Conservation (phyloP, 495 filamentous ascomycete genomes). For the Cercophora samala region DNA sequence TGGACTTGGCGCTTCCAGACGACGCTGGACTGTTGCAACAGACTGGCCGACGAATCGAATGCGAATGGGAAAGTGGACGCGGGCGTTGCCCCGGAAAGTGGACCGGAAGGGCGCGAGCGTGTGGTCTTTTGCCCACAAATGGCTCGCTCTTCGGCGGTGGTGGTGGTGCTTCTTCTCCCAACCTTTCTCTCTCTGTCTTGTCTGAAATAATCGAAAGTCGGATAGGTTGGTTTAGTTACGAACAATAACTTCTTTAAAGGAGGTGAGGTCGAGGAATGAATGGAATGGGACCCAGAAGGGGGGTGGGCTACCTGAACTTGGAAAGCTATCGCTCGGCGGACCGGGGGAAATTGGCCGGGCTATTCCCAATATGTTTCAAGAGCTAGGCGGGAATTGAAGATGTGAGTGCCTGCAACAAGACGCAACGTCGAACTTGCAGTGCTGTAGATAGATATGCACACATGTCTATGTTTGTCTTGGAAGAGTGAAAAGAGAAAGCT, state of each 20-base stretch:
- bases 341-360: constrained; percentile 3
- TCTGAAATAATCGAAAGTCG: background rate
- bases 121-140: background rate
- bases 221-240: background rate
- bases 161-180: background rate
- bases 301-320: background rate
- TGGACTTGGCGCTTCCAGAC: constrained; percentile 6
- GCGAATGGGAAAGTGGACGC: constrained; percentile 8
- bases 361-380: constrained; percentile 6
- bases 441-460: background rate
- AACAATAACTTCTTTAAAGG: background rate
- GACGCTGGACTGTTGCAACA: background rate
- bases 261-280: constrained; percentile 3
- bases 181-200: background rate
- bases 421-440: background rate
- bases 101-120: background rate
- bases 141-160: background rate
- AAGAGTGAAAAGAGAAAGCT: background rate
- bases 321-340: background rate
- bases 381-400: background rate
- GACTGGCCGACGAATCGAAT: constrained; percentile 10
- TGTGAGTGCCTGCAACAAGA: background rate
- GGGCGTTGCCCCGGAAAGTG: background rate
- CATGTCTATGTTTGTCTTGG: background rate
- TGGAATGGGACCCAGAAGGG: background rate